phyloP scores from a whole-genome alignment of 1,284 basidiomycete species.

The Cutaneotrichosporon spelunceum region DNA sequence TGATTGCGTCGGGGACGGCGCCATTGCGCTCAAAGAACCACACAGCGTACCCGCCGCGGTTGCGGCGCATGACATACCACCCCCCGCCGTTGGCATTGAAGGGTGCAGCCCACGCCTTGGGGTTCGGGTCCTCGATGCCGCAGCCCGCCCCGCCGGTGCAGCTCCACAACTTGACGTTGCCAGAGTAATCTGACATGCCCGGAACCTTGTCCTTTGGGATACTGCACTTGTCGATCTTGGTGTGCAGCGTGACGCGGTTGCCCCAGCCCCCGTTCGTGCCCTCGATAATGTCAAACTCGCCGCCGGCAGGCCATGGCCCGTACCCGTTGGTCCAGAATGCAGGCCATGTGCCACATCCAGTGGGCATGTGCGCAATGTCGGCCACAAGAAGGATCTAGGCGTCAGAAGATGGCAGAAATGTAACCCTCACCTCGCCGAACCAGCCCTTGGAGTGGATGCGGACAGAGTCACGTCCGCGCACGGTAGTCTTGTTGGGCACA shows the following conservation, averaged over 20 bases:
- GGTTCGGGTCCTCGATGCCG: not conserved
- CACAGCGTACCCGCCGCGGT: conserved; percentile 21
- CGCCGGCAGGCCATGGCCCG: conserved; percentile 64
- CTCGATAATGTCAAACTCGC: conserved; percentile 85
- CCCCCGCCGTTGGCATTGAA: conserved; percentile 63
- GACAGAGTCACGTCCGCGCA: conserved; percentile 44
- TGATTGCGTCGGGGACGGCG: conserved; percentile 7
- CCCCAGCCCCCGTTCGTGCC: conserved; percentile 46
- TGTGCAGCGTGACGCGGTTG: conserved; percentile 18
- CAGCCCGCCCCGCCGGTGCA: conserved; percentile 54
- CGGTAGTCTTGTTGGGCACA: conserved; percentile 19
- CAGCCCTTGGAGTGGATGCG: conserved; percentile 42
- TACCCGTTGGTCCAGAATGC: conserved; percentile 64
- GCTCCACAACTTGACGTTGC: conserved; percentile 45
- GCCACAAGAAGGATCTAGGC: conserved; percentile 27
- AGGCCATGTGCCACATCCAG: conserved; percentile 58
- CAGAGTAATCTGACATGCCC: conserved; percentile 57
- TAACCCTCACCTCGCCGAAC: conserved; percentile 40
- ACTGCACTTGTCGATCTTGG: conserved; percentile 54
- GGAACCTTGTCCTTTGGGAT: conserved; percentile 52
- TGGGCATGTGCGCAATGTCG: conserved; percentile 49
- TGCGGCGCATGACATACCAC: conserved; percentile 63
- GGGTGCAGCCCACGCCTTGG: conserved; percentile 26
- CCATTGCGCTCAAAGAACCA: conserved; percentile 19
- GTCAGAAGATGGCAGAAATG: conserved; percentile 5